Base-by-base conservation (phyloP, 441 rosid species). In the Jatropha multifida region DNA sequence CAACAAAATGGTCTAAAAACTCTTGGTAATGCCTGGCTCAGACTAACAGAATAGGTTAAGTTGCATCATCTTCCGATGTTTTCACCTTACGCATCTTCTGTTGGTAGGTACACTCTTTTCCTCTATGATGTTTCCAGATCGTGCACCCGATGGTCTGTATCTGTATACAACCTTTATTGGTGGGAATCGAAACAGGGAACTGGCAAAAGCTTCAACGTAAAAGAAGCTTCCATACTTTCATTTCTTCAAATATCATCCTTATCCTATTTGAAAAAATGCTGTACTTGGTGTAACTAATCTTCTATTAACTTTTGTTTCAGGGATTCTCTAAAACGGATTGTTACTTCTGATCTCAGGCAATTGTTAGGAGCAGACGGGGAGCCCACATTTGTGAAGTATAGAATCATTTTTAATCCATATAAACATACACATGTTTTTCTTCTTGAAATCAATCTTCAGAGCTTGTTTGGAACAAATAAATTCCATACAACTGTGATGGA, bases 111-210 rank as follows among this genome's bases (percentile, higher is more conserved):
- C 99, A 68, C 92, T 93, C n/a, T 95, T 95, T 85, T 93, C 99
- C 49, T 95, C 99, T 48, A 81, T 88, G 89, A 95, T 95, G 98
- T 95, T 95, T 85, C 97, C 99, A 0, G 98, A 93, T 81, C 99
- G 98, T 71, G 94, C 91, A 54, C 95, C 97, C 20, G 78, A 69
- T 71, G 88, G 89, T 73, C 74, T 81, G 23, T 84, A 88, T 88
- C 92, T 95, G 37, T 95, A 93, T 78, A 95, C 99, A 56, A 92
- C 97, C 68, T 95, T 95, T 83, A 83, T 95, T 79, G 99, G 99
- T 51, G 99, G 98, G 74, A 93, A 91, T 77, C 90, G 94, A 81
- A 92, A 93, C 87, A 86, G 62, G 83, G 96, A 92, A 85, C 90
- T 95, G 62, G 97, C 99, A 73, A 90, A 85, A 85, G 90, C 92